These are phyloP conservation scores for Podospora pseudocomata DNA, from an alignment of 495 filamentous ascomycete species.

Conservation along the genomic window DNA sequence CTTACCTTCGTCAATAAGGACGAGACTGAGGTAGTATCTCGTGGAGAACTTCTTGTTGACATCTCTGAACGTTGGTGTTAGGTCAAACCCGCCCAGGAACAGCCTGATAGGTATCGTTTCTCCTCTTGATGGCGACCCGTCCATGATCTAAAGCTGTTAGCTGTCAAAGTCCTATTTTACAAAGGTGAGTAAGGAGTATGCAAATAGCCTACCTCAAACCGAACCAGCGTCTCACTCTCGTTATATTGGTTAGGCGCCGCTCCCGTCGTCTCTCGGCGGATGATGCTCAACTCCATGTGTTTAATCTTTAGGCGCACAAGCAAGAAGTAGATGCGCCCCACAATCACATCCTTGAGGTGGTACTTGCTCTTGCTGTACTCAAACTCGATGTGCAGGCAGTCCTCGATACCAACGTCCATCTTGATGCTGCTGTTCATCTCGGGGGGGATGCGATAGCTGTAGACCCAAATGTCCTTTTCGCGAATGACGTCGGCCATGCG, in stretches of 20 bases:
- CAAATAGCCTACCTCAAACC: slow-evolving; percentile 73
- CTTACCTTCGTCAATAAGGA: slow-evolving; percentile 92
- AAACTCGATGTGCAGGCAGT: slow-evolving; percentile 99
- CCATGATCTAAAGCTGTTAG: slow-evolving; percentile 73
- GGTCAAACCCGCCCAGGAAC: slow-evolving; percentile 95
- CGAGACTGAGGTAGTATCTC: slow-evolving; percentile 93
- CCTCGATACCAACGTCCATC: slow-evolving; percentile 99
- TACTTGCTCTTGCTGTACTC: slow-evolving; percentile 99
- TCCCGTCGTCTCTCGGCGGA: slow-evolving; percentile 92
- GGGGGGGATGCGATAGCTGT: slow-evolving; percentile 95
- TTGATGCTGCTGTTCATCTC: slow-evolving; percentile 98
- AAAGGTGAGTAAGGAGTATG: background rate
- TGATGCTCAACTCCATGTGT: slow-evolving; percentile 99
- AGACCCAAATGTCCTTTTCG: slow-evolving; percentile 99
- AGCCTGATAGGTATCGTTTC: slow-evolving; percentile 98
- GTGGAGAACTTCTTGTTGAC: slow-evolving; percentile 99
- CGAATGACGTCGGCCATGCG: slow-evolving; percentile 97
- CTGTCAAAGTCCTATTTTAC: too few species aligned
- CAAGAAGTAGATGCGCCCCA: slow-evolving; percentile 97
- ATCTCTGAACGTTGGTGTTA: slow-evolving; percentile 97
- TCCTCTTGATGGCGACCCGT: slow-evolving; percentile 92
- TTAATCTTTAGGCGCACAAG: slow-evolving; percentile 98
- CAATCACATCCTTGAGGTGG: slow-evolving; percentile 98
- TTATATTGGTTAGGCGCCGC: slow-evolving; percentile 99
- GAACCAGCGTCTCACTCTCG: slow-evolving; percentile 95